Conservation (phyloP, 805 yeast species). For the Starmera caribaea region DNA sequence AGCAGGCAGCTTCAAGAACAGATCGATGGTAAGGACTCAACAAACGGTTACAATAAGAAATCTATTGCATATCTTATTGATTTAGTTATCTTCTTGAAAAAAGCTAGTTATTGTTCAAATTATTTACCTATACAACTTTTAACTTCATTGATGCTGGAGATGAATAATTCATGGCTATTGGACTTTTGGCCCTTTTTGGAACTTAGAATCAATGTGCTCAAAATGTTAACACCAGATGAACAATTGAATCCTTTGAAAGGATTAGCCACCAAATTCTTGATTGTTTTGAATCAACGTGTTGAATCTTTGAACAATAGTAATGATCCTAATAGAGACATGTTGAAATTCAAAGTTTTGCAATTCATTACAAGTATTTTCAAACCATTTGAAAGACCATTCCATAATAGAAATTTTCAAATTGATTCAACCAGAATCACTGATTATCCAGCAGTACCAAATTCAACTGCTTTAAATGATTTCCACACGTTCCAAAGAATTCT, state of each 20-base stretch:
- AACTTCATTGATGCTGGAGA: slow-evolving; percentile 2
- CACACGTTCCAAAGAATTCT: too few species aligned
- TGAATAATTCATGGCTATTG: slow-evolving; percentile 9
- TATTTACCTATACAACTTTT: slow-evolving; percentile 10
- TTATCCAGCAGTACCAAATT: too few species aligned
- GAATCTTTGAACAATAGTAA: slow-evolving; percentile 5
- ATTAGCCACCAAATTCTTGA: slow-evolving; percentile 7
- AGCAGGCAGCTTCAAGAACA: too few species aligned
- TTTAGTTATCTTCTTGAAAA: slow-evolving; percentile 7
- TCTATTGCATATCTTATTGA: slow-evolving; percentile 12
- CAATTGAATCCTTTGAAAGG: slow-evolving; percentile 4
- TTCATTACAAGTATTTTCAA: slow-evolving; percentile 10
- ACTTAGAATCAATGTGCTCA: slow-evolving; percentile 2
- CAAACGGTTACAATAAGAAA: slow-evolving; percentile 6
- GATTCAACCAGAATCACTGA: too few species aligned
- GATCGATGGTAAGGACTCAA: slow-evolving; percentile 2
- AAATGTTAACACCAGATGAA: slow-evolving; percentile 1
- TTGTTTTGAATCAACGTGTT: slow-evolving; percentile 9
- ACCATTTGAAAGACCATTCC: slow-evolving; percentile 3
- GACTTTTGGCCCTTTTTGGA: slow-evolving; percentile 15
- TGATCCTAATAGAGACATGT: slow-evolving; percentile 11
- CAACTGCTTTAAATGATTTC: too few species aligned
- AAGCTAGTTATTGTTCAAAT: slow-evolving; percentile 1
- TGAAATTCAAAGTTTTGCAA: slow-evolving; percentile 9
- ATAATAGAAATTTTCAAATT: slow-evolving; percentile 8